Evolutionary conservation across 176 grass and related monocot species (phyloP).

Genomic region (Eragrostis curvula): DNA sequence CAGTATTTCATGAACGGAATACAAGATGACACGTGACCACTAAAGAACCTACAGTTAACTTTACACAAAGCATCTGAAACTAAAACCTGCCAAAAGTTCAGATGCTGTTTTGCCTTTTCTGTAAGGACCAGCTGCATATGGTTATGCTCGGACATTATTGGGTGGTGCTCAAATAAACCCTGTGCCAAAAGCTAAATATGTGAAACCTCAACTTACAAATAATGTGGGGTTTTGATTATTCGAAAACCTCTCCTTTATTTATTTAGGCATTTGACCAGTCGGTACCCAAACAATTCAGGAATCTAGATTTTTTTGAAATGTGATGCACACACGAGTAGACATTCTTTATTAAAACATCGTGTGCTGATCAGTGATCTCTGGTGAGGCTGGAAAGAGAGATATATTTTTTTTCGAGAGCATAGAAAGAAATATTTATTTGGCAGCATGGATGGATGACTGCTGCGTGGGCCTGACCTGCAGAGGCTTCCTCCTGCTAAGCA

Average conservation of each 20-base stretch:
- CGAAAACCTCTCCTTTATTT: neutral
- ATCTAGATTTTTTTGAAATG: neutral
- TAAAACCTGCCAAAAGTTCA: neutral
- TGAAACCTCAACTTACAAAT: neutral
- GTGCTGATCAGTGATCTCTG: too few species aligned
- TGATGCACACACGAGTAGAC: neutral
- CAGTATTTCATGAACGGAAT: neutral
- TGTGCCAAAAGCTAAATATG: neutral
- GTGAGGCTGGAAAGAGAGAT: neutral
- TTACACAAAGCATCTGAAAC: neutral
- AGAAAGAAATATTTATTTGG: neutral
- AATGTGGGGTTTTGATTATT: neutral
- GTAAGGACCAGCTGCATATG: neutral
- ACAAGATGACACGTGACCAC: neutral
- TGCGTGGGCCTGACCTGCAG: conserved; percentile 51
- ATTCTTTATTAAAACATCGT: neutral
- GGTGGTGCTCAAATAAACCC: neutral
- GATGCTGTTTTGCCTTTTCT: neutral
- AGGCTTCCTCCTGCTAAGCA: conserved; percentile 48
- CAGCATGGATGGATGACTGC: neutral
- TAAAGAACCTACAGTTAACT: neutral
- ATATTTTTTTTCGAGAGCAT: too few species aligned
- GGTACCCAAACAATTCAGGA: neutral
- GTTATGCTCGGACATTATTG: neutral
- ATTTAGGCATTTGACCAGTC: neutral